Base-by-base conservation (phyloP, 2,329 filamentous ascomycete species). In the Allantophomopsis lycopodina region DNA sequence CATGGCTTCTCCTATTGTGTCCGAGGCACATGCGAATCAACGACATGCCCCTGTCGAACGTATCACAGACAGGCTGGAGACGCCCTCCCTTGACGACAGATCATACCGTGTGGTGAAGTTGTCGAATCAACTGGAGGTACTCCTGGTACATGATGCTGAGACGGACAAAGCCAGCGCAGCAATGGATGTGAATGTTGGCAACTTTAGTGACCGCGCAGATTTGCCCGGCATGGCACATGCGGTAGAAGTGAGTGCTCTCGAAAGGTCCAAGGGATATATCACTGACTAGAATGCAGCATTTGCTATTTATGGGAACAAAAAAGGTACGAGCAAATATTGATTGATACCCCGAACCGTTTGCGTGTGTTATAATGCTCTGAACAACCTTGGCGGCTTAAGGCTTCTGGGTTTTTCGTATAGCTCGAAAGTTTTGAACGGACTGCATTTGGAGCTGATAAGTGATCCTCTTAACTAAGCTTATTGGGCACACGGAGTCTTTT, bases 271-370 rank as follows among this genome's bases (percentile, higher is more conserved):
- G 18, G 7, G 18, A 7, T 64, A 13, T 48, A 79, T 20, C 4
- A 20, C 18, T 20, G 18, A 20, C 18, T 20, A 20, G 18, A 20
- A 4, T 20, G 18, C 18, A 20, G 18, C 18, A 20, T 70, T 65
- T 95, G 47, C 66, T 98, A 17, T 98, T 98, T 65, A 96, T 98
- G 91, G 91, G 91, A 37, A 98, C 91, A 7, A 82, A 94, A 60
- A 98, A 96, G 69, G 77, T 79, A 58, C 46, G 59, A 47, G 17
- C 28, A 16, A 41, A 36, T 32, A 37, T 42, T 15, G 15, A 38
- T 35, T 38, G 23, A 32, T 17, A 38, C 31, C 7, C 38, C 12
- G 32, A 36, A 12, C 11, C 11, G 11, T 28, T 28, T 28, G 23
- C 7, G 23, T 10, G 8, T 3, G 10, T 8, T 28, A 28, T 8